A percentile compares a stretch with the other conserved stretches of the same genome.
phyloP scores from a whole-genome alignment of 257 asterid species.

The Scutellaria baicalensis region DNA sequence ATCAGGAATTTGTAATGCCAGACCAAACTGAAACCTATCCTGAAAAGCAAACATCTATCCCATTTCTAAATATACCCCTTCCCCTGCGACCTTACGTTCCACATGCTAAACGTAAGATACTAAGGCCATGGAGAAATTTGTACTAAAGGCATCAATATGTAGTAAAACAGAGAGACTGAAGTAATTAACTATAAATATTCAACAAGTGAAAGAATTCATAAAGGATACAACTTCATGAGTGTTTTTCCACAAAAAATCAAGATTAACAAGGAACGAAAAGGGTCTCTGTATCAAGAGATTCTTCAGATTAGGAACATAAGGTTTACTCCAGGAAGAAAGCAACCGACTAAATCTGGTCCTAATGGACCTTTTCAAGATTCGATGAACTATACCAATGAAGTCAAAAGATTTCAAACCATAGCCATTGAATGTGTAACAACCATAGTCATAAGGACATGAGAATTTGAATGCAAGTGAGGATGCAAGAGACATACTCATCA shows the following conservation, averaged over 20 bases:
- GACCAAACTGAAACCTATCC: not conserved
- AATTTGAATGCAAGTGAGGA: not conserved
- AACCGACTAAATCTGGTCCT: no score
- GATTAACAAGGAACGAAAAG: no score
- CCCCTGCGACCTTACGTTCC: not conserved
- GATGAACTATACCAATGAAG: no score
- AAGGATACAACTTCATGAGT: not conserved
- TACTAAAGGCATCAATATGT: not conserved
- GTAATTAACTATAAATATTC: not conserved
- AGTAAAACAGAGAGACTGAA: not conserved
- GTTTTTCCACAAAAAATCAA: not conserved
- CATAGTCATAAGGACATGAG: not conserved
- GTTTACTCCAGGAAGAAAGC: no score
- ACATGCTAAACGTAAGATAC: not conserved
- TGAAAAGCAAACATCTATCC: not conserved
- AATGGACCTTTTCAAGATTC: no score
- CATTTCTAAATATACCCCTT: not conserved
- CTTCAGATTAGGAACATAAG: no score
- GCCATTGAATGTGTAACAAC: no score
- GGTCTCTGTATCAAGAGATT: no score
- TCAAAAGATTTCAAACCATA: no score
- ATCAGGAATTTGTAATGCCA: not conserved
- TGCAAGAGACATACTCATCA: constrained; percentile 59
- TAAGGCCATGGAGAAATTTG: not conserved
- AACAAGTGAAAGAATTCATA: not conserved